These are phyloP conservation scores for Gossypium thurberi DNA, from an alignment of 345 rosid species.

Conservation along the genomic window DNA sequence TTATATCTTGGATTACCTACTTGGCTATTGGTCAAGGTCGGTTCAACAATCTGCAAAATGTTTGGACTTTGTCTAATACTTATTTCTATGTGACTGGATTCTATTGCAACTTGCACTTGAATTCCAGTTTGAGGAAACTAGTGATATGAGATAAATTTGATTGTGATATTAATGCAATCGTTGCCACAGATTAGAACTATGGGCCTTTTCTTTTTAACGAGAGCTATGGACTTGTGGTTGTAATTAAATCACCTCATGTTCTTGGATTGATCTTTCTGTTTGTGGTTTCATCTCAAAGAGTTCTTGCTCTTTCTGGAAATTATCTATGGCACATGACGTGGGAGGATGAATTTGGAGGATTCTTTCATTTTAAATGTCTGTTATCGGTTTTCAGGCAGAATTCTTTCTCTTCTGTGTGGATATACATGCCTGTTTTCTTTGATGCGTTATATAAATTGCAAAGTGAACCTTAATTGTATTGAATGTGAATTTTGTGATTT, in stretches of 20 bases:
- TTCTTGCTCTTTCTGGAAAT: neutral
- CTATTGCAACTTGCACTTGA: neutral
- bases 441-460: neutral
- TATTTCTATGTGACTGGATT: neutral
- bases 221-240: neutral
- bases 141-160: neutral
- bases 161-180: neutral
- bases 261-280: neutral
- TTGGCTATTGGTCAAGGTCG: neutral
- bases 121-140: neutral
- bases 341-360: neutral
- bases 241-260: neutral
- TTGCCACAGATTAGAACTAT: neutral
- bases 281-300: conserved; percentile 1
- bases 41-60: neutral
- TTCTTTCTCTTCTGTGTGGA: neutral
- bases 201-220: neutral
- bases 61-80: neutral
- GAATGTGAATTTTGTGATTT: conserved; percentile 11
- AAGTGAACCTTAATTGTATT: conserved; percentile 5
- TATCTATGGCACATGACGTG: neutral
- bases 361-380: neutral
- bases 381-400: neutral
- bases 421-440: neutral
- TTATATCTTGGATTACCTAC: neutral